Conservation (phyloP, 169 alveolate genomes). For the Cryptosporidium muris region DNA sequence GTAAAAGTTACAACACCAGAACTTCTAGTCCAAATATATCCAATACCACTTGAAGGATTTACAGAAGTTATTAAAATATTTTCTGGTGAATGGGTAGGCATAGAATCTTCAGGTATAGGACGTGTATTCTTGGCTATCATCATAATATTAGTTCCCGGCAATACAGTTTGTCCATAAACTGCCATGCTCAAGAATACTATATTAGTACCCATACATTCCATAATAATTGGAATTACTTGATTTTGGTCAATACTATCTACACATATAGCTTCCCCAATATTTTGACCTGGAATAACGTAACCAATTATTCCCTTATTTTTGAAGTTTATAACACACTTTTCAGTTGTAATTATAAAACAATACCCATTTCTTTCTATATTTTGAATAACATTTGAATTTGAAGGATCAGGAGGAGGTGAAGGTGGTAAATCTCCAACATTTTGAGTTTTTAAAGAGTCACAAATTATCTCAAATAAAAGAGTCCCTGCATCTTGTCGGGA, state of each 20-base stretch:
- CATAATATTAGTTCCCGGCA: constrained; percentile 24
- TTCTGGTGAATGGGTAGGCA: not conserved
- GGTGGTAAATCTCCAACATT: constrained; percentile 6
- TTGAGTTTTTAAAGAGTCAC: not conserved
- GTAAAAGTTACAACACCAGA: not conserved
- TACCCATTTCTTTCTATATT: constrained; percentile 6
- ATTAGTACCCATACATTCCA: not conserved
- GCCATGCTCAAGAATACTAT: constrained; percentile 22
- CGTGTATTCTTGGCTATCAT: constrained; percentile 16
- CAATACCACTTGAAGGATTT: not conserved
- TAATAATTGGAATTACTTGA: not conserved
- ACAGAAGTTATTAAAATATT: not conserved
- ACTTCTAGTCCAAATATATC: constrained; percentile 4
- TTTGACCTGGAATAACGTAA: constrained; percentile 1
- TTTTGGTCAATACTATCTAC: not conserved
- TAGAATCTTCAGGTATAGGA: not conserved
- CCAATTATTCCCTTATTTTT: constrained; percentile 16
- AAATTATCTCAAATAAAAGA: not conserved
- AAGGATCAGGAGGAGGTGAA: not conserved
- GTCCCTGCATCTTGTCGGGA: not conserved
- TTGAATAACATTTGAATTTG: not conserved
- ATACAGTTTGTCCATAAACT: not conserved
- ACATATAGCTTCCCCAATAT: constrained; percentile 7
- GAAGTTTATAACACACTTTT: not conserved
- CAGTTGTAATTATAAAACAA: not conserved